phyloP scores from a whole-genome alignment of 2,329 filamentous ascomycete genomes.

The Talaromyces verruculosus region DNA sequence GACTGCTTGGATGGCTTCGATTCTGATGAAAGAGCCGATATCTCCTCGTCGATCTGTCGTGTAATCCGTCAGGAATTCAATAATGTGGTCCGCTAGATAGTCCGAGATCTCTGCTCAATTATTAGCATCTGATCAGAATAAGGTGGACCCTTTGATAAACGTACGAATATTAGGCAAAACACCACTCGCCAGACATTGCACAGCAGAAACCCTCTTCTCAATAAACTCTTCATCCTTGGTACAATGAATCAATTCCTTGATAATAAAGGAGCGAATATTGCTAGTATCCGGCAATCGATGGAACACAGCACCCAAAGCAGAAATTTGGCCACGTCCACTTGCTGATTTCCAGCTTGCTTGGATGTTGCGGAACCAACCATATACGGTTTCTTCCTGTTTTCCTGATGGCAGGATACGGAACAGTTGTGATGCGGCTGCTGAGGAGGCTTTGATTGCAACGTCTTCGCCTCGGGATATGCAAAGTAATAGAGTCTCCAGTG shows the following conservation, averaged over 20 bases:
- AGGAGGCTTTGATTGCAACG: constrained; percentile 42
- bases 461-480: constrained; percentile 44
- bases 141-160: constrained; percentile 4
- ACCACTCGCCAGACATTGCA: constrained; percentile 40
- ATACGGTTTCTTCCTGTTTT: constrained; percentile 38
- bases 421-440: constrained; percentile 41
- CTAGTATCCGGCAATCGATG: constrained; percentile 31
- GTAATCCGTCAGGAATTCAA: constrained; percentile 72
- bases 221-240: constrained; percentile 40
- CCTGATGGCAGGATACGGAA: constrained; percentile 38
- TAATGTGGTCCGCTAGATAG: constrained; percentile 32
- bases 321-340: constrained; percentile 46
- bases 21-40: constrained; percentile 79
- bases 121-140: constrained; percentile 24
- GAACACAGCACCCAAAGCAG: constrained; percentile 44
- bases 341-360: constrained; percentile 38
- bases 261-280: constrained; percentile 30
- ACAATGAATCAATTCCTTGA: constrained; percentile 37
- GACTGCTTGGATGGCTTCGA: constrained; percentile 72
- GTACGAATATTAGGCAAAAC: constrained; percentile 42
- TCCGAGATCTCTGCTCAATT: constrained; percentile 31
- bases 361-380: constrained; percentile 43
- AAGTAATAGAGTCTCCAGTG: constrained; percentile 38
- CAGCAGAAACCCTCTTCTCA: constrained; percentile 43
- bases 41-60: constrained; percentile 87